Evolutionary conservation across 495 filamentous ascomycete genomes (phyloP).

Genomic region (Podospora anserina): DNA sequence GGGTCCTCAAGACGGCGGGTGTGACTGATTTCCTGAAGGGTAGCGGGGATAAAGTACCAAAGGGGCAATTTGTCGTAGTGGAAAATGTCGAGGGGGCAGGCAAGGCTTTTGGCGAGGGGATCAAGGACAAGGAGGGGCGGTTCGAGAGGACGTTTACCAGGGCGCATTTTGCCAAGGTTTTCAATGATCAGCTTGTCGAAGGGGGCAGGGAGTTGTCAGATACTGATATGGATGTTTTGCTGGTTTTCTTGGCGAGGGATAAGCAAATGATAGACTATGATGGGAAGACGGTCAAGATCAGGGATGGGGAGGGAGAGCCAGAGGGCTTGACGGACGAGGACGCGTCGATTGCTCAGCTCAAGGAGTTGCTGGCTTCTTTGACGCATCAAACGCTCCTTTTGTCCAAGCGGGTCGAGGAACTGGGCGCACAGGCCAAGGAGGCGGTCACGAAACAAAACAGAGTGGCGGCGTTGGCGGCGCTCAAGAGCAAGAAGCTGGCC

Average conservation of each 20-base stretch:
- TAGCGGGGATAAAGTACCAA: constrained; percentile 43
- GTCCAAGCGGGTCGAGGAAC: constrained; percentile 50
- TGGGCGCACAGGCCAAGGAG: constrained; percentile 60
- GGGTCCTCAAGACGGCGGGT: constrained; percentile 71
- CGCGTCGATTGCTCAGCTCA: constrained; percentile 73
- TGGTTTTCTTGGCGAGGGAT: constrained; percentile 72
- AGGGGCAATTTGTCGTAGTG: constrained; percentile 57
- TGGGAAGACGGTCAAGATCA: constrained; percentile 73
- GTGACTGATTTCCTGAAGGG: constrained; percentile 44
- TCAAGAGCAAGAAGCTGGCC: constrained; percentile 78
- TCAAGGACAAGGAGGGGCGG: constrained; percentile 40
- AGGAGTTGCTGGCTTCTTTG: constrained; percentile 60
- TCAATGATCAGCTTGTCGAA: constrained; percentile 51
- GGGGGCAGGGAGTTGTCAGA: constrained; percentile 54
- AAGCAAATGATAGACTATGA: constrained; percentile 61
- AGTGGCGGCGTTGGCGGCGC: constrained; percentile 66
- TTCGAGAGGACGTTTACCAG: constrained; percentile 67
- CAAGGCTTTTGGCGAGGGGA: constrained; percentile 44
- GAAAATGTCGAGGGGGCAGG: constrained; percentile 54
- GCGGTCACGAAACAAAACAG: constrained; percentile 69
- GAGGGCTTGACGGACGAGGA: constrained; percentile 67
- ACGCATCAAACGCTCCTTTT: constrained; percentile 55
- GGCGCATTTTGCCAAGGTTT: constrained; percentile 58
- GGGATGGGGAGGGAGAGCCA: constrained; percentile 40
- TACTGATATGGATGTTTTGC: constrained; percentile 63